These are phyloP conservation scores for Crataegus laevigata DNA, from an alignment of 306 rosid species.

Conservation along the genomic window DNA sequence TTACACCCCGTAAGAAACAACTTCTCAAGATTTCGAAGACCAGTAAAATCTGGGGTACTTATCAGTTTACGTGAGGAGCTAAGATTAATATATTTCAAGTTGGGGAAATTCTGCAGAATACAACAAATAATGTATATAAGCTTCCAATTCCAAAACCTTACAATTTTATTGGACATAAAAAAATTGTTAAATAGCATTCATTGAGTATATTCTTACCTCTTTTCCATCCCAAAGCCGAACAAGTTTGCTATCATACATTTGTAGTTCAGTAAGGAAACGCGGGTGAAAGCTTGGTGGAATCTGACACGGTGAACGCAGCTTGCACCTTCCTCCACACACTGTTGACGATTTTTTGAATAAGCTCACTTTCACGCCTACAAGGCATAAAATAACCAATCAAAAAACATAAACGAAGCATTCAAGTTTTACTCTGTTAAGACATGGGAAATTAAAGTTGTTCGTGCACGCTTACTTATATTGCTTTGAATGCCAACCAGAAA, in stretches of 20 bases:
- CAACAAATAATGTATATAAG: background rate
- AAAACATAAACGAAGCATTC: too few relatives aligned
- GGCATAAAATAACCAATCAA: too few relatives aligned
- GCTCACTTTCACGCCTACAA: too few relatives aligned
- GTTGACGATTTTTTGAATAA: too few relatives aligned
- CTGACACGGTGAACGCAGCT: background rate
- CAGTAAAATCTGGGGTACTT: constrained; percentile 10
- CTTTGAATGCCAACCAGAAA: too few relatives aligned
- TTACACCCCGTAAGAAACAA: background rate
- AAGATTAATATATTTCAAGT: constrained; percentile 4
- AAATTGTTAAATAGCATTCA: background rate
- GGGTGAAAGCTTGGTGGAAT: background rate
- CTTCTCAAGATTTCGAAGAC: background rate
- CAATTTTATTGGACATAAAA: background rate
- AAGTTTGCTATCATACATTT: background rate
- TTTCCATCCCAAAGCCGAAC: constrained; percentile 6
- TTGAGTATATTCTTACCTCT: background rate
- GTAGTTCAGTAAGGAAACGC: background rate
- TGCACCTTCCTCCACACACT: background rate
- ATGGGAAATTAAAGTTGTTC: too few relatives aligned
- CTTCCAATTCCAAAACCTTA: background rate
- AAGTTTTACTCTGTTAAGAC: too few relatives aligned
- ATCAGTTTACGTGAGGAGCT: background rate
- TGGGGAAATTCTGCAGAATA: background rate
- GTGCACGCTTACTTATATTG: too few relatives aligned